Percentiles rank a stretch among this genome's conserved stretches.
phyloP scores from a whole-genome alignment of 2,329 filamentous ascomycete species.

The Colletotrichum sp. region DNA sequence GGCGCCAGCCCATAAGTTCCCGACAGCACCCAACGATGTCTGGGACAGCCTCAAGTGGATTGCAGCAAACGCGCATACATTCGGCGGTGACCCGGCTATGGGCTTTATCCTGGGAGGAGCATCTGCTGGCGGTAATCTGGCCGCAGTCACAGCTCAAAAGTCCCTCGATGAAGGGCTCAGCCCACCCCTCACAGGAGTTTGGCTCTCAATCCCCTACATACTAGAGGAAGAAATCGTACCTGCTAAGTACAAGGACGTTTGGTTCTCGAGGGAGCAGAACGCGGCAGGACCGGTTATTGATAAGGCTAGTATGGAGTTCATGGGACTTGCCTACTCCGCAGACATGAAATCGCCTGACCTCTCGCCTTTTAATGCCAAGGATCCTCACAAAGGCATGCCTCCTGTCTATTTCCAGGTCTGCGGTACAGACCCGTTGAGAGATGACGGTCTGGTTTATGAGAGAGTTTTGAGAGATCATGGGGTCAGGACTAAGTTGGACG shows the following conservation, averaged over 20 bases:
- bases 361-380: conserved; percentile 36
- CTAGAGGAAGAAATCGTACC: conserved; percentile 18
- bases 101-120: conserved; percentile 29
- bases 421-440: conserved; percentile 54
- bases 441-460: conserved; percentile 59
- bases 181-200: background rate
- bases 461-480: conserved; percentile 46
- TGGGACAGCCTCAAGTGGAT: conserved; percentile 35
- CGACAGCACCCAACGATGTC: conserved; percentile 44
- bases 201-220: background rate
- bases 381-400: conserved; percentile 39
- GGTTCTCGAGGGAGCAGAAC: conserved; percentile 46
- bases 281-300: conserved; percentile 37
- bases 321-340: conserved; percentile 32
- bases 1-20: conserved; percentile 51
- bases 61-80: background rate
- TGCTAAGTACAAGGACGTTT: conserved; percentile 41
- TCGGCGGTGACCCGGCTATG: conserved; percentile 9
- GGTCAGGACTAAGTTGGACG: conserved; percentile 40
- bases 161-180: background rate
- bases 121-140: conserved; percentile 31
- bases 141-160: conserved; percentile 14
- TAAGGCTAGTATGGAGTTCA: conserved; percentile 25
- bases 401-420: conserved; percentile 53
- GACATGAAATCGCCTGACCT: conserved; percentile 30